Base-by-base conservation (phyloP, 1,284 basidiomycete genomes). In the Malassezia pachydermatis region DNA sequence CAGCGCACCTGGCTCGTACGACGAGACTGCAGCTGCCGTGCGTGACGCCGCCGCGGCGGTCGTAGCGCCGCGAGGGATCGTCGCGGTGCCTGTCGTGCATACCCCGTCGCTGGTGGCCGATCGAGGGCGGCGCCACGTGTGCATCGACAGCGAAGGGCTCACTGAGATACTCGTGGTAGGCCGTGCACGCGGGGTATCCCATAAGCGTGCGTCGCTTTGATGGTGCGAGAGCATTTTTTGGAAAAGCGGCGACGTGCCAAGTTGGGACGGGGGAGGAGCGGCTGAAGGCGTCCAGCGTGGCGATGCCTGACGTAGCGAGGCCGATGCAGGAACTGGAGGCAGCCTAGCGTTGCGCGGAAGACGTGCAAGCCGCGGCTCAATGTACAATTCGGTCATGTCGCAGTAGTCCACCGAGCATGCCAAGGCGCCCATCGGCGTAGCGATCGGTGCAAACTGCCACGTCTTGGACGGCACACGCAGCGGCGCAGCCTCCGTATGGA, bases 361-460 rank as follows among this genome's bases (percentile, higher is more conserved):
- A 7, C 25, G 19, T 19, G 39, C 28, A 11, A 6, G 13, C 16
- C 41, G 47, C n/a, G 8, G 29, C 43, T 41, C 30, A 16, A 51
- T 19, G 16, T 23, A 23, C 17, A 51, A 5, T 23, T 46, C 37
- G 16, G 37, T 25, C 14, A 27, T 28, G 6, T 41, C 48, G 19
- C 36, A 36, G 19, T 45, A 46, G 8, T 41, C 23, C n/a, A 52
- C 36, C 5, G 22, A 24, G 29, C 40, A 40, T 0, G 11, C 16
- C 25, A 52, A 29, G 14, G 40, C 27, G 25, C 50, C 50, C 17
- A 25, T 16, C 16, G 50, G 50, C 32, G 45, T 52, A 13, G 24
- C 16, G 32, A 52, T 34, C 9, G 37, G 44, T n/a, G 33, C 44
- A 16, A 47, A 16, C 13, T 19, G 17, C 49, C 49, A 51, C 19